phyloP scores from a whole-genome alignment of 495 filamentous ascomycete species.

The Lichenothelia convexa region DNA sequence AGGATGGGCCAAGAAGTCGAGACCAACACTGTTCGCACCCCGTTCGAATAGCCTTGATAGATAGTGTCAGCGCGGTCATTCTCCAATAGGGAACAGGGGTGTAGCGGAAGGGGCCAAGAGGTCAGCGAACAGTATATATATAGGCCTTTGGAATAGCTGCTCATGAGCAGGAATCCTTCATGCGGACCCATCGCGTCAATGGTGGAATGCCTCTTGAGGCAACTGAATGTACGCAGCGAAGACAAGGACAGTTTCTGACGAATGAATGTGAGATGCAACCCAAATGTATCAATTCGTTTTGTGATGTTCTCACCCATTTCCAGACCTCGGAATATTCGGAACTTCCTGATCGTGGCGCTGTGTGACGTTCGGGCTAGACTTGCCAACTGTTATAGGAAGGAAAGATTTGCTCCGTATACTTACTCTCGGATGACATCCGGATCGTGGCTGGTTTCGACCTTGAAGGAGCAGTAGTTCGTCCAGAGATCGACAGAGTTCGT shows the following conservation, averaged over 20 bases:
- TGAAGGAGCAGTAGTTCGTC: slow-evolving; percentile 94
- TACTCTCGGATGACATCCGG: slow-evolving; percentile 97
- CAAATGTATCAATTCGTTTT: slow-evolving; percentile 19
- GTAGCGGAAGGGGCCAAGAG: slow-evolving; percentile 19
- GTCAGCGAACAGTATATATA: slow-evolving; percentile 33
- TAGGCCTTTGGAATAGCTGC: not conserved
- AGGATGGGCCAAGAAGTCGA: slow-evolving; percentile 85
- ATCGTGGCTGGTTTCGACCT: slow-evolving; percentile 91
- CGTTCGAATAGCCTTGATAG: slow-evolving; percentile 72
- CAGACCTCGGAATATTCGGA: slow-evolving; percentile 11
- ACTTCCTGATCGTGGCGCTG: slow-evolving; percentile 1
- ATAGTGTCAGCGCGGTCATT: slow-evolving; percentile 23
- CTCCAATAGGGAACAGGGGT: slow-evolving; percentile 10
- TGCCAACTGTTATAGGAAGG: slow-evolving; percentile 32
- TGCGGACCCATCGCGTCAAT: too few species aligned
- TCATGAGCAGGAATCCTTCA: not conserved
- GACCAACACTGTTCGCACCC: slow-evolving; percentile 63
- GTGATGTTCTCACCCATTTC: slow-evolving; percentile 38
- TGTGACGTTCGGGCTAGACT: slow-evolving; percentile 1
- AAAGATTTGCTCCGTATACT: slow-evolving; percentile 55
- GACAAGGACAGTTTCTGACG: slow-evolving; percentile 29
- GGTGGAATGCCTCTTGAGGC: too few species aligned
- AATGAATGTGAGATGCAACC: slow-evolving; percentile 38
- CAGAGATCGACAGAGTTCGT: slow-evolving; percentile 87
- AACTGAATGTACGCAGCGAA: slow-evolving; percentile 15